These are phyloP conservation scores for Raffaelea arxii DNA, from an alignment of 2,329 filamentous ascomycete genomes.

Conservation along the genomic window DNA sequence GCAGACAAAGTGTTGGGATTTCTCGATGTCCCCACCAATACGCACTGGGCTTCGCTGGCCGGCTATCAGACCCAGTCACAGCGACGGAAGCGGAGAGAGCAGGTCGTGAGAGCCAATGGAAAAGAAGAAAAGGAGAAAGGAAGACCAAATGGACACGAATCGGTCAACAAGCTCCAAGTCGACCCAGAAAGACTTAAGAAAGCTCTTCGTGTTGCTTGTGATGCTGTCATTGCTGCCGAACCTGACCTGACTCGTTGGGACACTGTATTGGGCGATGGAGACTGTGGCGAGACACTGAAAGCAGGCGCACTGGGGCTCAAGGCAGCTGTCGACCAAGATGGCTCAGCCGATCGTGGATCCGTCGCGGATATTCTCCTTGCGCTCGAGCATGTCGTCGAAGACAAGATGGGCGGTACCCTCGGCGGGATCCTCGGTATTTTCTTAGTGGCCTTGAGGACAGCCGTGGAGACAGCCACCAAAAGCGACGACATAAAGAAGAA, in stretches of 20 bases:
- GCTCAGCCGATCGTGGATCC: conserved; percentile 31
- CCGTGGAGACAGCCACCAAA: conserved; percentile 21
- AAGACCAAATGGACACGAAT: neutral
- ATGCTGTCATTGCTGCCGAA: conserved; percentile 44
- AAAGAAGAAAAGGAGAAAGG: conserved; percentile 11
- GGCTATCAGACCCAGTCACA: conserved; percentile 30
- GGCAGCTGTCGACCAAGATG: conserved; percentile 29
- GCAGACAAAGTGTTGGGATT: conserved; percentile 48
- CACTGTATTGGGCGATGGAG: conserved; percentile 54
- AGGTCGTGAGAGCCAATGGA: conserved; percentile 29
- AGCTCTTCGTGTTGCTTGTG: conserved; percentile 45
- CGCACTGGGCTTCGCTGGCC: conserved; percentile 41
- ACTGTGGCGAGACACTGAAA: conserved; percentile 54
- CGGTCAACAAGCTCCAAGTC: no score
- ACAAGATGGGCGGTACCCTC: conserved; percentile 43
- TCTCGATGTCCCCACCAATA: conserved; percentile 55
- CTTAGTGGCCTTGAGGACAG: conserved; percentile 36
- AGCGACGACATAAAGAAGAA: no score
- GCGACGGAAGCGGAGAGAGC: conserved; percentile 30
- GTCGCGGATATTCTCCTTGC: conserved; percentile 36
- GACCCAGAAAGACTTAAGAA: conserved; percentile 42
- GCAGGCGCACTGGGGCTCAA: conserved; percentile 38
- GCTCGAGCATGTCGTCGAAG: conserved; percentile 45
- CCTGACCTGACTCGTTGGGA: conserved; percentile 55
- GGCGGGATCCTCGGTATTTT: conserved; percentile 46